Evolutionary conservation across 140 eudicot species (phyloP).

Genomic region (Ambrosia hybrid): DNA sequence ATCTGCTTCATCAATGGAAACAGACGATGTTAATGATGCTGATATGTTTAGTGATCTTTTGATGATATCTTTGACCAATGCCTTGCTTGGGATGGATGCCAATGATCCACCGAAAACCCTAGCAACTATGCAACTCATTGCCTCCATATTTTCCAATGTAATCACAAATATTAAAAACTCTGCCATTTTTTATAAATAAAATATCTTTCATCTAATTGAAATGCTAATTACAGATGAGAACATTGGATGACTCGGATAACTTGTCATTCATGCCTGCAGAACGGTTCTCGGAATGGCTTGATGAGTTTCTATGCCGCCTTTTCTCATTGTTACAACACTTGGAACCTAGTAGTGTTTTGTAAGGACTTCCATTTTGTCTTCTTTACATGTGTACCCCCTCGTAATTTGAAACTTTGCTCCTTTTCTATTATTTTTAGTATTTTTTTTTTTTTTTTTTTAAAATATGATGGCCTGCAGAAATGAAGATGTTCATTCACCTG

Average conservation of each 20-base stretch:
- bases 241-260: conserved; percentile 61
- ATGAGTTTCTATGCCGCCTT: conserved; percentile 86
- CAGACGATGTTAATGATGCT: conserved; percentile 41
- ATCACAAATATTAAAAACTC: conserved; percentile 17
- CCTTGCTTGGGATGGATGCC: conserved; percentile 99
- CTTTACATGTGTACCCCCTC: conserved; percentile 13
- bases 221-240: conserved; percentile 62
- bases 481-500: conserved; percentile 73
- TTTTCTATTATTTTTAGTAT: conserved; percentile 1
- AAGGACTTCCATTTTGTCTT: conserved; percentile 38
- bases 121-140: conserved; percentile 97
- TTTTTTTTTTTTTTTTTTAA: no score
- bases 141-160: conserved; percentile 95
- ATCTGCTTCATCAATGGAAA: conserved; percentile 45
- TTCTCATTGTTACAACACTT: conserved; percentile 86
- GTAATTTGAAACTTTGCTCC: conserved; percentile 12
- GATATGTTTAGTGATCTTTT: conserved; percentile 68
- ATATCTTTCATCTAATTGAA: conserved; percentile 2
- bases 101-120: conserved; percentile 99
- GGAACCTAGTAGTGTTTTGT: conserved; percentile 95
- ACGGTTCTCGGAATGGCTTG: conserved; percentile 96
- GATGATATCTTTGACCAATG: conserved; percentile 84
- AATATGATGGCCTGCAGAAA: conserved; percentile 53
- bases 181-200: not conserved
- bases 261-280: conserved; percentile 57